A percentile compares a stretch with the other conserved stretches of the same genome.
These are phyloP conservation scores for Paraphoma chrysanthemicola DNA, from an alignment of 2,329 filamentous ascomycete species.

Conservation along the genomic window DNA sequence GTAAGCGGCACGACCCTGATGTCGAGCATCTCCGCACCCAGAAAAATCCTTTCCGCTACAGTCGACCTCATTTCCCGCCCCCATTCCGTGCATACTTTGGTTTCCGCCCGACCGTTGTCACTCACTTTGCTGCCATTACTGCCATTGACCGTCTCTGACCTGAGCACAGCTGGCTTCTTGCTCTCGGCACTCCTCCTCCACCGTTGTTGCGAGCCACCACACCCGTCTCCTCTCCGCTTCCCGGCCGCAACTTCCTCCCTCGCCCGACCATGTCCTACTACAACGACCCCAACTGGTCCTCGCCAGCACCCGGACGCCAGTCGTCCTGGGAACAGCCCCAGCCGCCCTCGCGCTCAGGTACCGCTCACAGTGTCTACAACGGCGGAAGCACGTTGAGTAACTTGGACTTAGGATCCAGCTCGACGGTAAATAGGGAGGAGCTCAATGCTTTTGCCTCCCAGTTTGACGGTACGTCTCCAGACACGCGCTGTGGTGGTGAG, in stretches of 20 bases:
- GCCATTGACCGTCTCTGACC: slow-evolving; percentile 13
- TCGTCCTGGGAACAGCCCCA: slow-evolving; percentile 75
- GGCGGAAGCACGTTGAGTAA: slow-evolving; percentile 33
- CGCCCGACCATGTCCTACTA: slow-evolving; percentile 68
- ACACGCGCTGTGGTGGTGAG: background rate
- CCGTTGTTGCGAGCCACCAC: background rate
- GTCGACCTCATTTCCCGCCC: slow-evolving; percentile 37
- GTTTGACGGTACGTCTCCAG: slow-evolving; percentile 77
- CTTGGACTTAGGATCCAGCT: slow-evolving; percentile 70
- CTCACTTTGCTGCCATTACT: slow-evolving; percentile 7
- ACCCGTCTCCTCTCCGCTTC: background rate
- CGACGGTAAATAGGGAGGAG: slow-evolving; percentile 71
- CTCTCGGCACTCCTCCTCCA: slow-evolving; percentile 8
- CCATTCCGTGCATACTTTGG: slow-evolving; percentile 26
- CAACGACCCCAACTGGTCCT: slow-evolving; percentile 69
- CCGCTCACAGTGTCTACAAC: slow-evolving; percentile 33
- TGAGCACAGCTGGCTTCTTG: slow-evolving; percentile 16
- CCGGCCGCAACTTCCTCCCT: slow-evolving; percentile 11
- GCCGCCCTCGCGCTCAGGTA: slow-evolving; percentile 76
- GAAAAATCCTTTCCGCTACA: slow-evolving; percentile 44
- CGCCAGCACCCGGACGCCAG: slow-evolving; percentile 67
- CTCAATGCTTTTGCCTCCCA: slow-evolving; percentile 81
- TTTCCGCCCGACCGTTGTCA: slow-evolving; percentile 18
- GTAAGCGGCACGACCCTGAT: slow-evolving; percentile 38
- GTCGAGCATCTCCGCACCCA: slow-evolving; percentile 30